Evolutionary conservation across 257 asterid species (phyloP).

Genomic region (Capsicum chinense): DNA sequence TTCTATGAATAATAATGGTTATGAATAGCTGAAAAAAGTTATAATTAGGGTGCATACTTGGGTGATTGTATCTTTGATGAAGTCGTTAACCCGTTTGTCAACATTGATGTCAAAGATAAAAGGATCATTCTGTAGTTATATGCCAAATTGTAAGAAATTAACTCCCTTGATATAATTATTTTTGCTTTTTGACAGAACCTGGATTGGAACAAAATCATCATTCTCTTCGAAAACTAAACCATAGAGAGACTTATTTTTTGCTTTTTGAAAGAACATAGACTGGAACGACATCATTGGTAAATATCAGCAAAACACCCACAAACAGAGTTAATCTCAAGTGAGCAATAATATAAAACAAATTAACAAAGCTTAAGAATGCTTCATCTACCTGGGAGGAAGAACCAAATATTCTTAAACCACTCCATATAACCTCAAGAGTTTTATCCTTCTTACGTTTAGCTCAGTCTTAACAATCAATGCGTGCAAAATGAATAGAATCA

Average conservation of each 20-base stretch:
- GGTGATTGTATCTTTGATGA: constrained; percentile 65
- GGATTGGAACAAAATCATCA: no score
- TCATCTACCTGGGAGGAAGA: constrained; percentile 63
- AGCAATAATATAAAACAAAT: constrained; percentile 30
- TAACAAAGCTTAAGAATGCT: constrained; percentile 7
- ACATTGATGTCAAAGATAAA: constrained; percentile 69
- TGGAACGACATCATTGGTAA: constrained; percentile 55
- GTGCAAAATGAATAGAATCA: constrained; percentile 86
- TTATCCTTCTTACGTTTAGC: constrained; percentile 68
- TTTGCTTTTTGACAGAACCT: no score
- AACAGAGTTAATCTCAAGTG: constrained; percentile 27
- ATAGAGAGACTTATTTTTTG: constrained; percentile 15
- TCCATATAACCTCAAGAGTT: constrained; percentile 90
- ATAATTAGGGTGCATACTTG: constrained; percentile 49
- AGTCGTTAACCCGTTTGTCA: constrained; percentile 68
- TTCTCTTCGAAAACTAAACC: neutral
- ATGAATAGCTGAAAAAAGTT: neutral
- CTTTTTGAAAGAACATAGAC: constrained; percentile 61
- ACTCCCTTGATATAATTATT: neutral
- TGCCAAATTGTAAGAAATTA: neutral
- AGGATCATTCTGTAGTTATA: constrained; percentile 70
- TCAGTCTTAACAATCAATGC: constrained; percentile 90
- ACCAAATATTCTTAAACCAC: constrained; percentile 80
- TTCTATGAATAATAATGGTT: neutral
- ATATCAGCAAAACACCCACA: constrained; percentile 56